Evolutionary conservation across 176 grass and related monocot genomes (phyloP), one percentile per base, ranked within the genome.

Genomic region (Triticum monococcum): DNA sequence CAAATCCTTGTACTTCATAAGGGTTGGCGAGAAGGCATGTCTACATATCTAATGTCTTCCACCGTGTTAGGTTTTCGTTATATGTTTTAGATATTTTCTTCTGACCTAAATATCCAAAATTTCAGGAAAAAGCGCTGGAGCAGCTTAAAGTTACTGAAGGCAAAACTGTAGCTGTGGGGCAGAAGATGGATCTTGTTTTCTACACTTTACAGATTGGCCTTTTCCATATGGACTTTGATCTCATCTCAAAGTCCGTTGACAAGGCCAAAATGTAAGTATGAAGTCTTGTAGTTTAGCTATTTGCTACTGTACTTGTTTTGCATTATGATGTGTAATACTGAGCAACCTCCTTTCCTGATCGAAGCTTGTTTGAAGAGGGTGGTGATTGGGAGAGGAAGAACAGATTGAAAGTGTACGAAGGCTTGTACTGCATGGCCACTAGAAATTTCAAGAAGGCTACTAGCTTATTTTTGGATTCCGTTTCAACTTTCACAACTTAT

Each of bases 331-430:
- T 64, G 12, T 87, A 57, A 75, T 63, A 45, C 36, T 68, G 12
- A 50, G 36, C 28, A 45, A 79, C 30, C 57, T 71, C 2, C 41
- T 88, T 43, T 33, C 64, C 17, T 89, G 60, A 60, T 89, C 75
- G 52, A 87, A 96, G 97, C 43, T 90, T 99, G 89, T 99, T 99
- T 86, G 97, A 99, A 80, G 92, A 93, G 78, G 97, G 94, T 90
- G 94, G 97, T 87, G 97, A 99, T 46, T 97, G 94, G 97, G 97
- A 99, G 87, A 96, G 97, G 66, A 99, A 99, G 89, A 99, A 99
- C 80, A 88, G 94, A 59, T 84, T 99, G 84, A 99, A 99, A 91
- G 94, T 99, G 17, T 99, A 99, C 81, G 94, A 99, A 96, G 97
- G 89, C 72, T 81, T 99, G 84, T 96, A 94, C 78, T 96, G 92